These are phyloP conservation scores for Epichloe glyceriae DNA, from an alignment of 2,329 filamentous ascomycete genomes.

Conservation along the genomic window DNA sequence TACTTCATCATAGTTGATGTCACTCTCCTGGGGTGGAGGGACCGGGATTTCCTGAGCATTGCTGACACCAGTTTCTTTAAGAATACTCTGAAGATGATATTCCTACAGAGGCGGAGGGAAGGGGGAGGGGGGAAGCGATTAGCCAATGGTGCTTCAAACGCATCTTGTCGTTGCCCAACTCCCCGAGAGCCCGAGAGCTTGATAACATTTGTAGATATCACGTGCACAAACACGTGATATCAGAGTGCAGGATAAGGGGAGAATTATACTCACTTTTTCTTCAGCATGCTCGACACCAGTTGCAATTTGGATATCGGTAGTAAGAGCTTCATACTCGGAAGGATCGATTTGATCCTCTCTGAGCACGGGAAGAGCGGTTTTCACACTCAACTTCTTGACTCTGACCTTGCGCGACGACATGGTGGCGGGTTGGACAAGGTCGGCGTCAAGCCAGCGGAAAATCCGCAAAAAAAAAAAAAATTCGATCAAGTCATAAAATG, in stretches of 20 bases:
- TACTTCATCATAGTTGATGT: constrained; percentile 75
- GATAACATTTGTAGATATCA: constrained; percentile 21
- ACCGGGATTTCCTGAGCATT: constrained; percentile 52
- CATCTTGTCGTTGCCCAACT: neutral
- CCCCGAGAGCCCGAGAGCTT: neutral
- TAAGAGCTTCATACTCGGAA: constrained; percentile 73
- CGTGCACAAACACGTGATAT: constrained; percentile 37
- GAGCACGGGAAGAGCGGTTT: constrained; percentile 76
- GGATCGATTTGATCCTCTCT: constrained; percentile 84
- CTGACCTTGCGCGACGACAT: constrained; percentile 59
- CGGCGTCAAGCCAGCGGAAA: constrained; percentile 38
- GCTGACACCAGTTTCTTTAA: constrained; percentile 41
- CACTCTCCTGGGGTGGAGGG: constrained; percentile 49
- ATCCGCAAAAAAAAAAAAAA: constrained; percentile 52
- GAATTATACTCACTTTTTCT: constrained; percentile 69
- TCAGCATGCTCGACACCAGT: constrained; percentile 95
- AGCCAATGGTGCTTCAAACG: neutral
- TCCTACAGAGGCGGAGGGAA: constrained; percentile 44
- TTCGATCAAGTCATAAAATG: constrained; percentile 49
- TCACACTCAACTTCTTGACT: constrained; percentile 84
- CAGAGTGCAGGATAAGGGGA: constrained; percentile 15
- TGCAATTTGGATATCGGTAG: constrained; percentile 73
- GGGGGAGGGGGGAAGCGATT: neutral
- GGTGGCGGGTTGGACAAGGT: constrained; percentile 27
- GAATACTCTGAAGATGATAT: constrained; percentile 84